Evolutionary conservation across 2,329 filamentous ascomycete species (phyloP).

Genomic region (Colletotrichum sidae): DNA sequence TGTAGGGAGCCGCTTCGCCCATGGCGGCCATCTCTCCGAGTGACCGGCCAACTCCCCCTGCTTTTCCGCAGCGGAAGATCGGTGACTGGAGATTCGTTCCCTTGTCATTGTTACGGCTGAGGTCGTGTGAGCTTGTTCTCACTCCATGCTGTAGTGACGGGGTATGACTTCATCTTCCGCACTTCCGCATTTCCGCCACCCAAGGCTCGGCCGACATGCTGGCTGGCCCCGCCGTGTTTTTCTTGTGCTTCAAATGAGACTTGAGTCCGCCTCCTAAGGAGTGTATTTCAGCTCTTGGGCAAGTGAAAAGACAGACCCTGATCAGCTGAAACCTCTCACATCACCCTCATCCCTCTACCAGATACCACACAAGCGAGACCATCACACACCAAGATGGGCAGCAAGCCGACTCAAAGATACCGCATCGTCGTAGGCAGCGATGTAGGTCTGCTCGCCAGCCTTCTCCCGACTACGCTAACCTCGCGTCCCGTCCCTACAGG

Average conservation of each 20-base stretch:
- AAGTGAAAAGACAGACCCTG: neutral
- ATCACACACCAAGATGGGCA: constrained; percentile 20
- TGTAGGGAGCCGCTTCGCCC: too few relatives aligned
- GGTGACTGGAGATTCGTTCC: neutral
- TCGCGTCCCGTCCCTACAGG: constrained; percentile 49
- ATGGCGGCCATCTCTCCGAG: constrained; percentile 2
- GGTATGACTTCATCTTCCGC: neutral
- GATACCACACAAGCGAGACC: neutral
- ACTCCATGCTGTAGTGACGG: neutral
- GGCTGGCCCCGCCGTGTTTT: neutral
- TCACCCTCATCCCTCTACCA: neutral
- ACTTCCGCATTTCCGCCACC: constrained; percentile 17
- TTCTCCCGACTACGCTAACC: neutral
- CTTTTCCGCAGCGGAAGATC: constrained; percentile 36
- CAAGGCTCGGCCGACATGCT: neutral
- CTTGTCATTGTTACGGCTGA: neutral
- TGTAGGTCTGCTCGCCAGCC: constrained; percentile 49
- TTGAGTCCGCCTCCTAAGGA: neutral
- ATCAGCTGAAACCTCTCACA: neutral
- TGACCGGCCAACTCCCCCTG: constrained; percentile 19
- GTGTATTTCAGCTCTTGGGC: neutral
- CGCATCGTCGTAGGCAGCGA: constrained; percentile 66
- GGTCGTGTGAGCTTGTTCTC: neutral
- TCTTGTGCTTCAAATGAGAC: constrained; percentile 13
- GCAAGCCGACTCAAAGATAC: constrained; percentile 53